Conservation (phyloP, 75 land plant genomes). For the Cryptomeria japonica region DNA sequence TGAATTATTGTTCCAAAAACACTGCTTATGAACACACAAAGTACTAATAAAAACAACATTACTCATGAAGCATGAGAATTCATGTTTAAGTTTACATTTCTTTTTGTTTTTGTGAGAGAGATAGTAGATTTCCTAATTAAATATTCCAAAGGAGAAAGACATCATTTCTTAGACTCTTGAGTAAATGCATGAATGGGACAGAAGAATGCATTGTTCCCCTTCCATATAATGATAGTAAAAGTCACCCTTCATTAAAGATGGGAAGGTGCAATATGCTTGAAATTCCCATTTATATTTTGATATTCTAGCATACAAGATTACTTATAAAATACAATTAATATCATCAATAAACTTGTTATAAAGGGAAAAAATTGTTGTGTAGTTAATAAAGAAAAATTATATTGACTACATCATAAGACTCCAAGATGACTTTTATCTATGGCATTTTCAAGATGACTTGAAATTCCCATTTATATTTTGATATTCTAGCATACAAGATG, state of each 20-base stretch:
- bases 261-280: background rate
- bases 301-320: background rate
- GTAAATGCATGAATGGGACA: background rate
- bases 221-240: background rate
- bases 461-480: background rate
- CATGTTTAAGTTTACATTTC: background rate
- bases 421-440: background rate
- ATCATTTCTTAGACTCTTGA: background rate
- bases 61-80: background rate
- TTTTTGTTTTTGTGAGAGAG: background rate
- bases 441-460: background rate
- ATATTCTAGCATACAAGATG: background rate
- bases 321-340: background rate
- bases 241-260: background rate
- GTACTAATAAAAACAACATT: background rate
- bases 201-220: background rate
- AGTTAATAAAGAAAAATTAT: no score
- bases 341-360: background rate
- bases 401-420: background rate
- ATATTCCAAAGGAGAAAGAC: background rate
- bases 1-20: background rate
- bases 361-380: background rate
- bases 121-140: background rate
- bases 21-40: background rate
- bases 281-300: background rate